A percentile compares a stretch with the other conserved stretches of the same genome.
Evolutionary conservation across 73 alveolate genomes (phyloP).

Genomic region (Paramecium tetraurelia): DNA sequence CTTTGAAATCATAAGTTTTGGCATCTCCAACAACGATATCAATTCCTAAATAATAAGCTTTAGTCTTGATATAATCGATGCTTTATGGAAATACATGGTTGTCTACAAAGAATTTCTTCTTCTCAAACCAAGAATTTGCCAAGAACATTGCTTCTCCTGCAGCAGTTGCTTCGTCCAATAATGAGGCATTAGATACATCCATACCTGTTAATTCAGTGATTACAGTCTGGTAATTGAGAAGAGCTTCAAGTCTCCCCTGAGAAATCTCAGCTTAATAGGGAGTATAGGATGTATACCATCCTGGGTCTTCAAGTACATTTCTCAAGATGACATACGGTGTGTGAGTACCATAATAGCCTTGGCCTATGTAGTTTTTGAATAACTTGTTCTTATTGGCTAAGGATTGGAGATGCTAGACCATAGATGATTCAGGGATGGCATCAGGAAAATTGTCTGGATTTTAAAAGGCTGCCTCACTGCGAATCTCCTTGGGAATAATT

Average conservation of each 20-base stretch:
- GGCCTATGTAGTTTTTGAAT: slow-evolving; percentile 80
- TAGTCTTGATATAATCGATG: slow-evolving; percentile 80
- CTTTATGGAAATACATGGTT: slow-evolving; percentile 78
- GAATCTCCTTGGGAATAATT: slow-evolving; percentile 70
- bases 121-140: slow-evolving; percentile 69
- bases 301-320: slow-evolving; percentile 88
- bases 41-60: slow-evolving; percentile 84
- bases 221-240: slow-evolving; percentile 81
- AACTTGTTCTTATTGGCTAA: slow-evolving; percentile 73
- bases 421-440: slow-evolving; percentile 67
- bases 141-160: slow-evolving; percentile 95
- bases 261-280: slow-evolving; percentile 97
- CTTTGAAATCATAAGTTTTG: slow-evolving; percentile 64
- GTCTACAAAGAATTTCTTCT: slow-evolving; percentile 74
- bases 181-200: slow-evolving; percentile 90
- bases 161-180: slow-evolving; percentile 94
- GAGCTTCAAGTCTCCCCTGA: slow-evolving; percentile 88
- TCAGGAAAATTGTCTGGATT: slow-evolving; percentile 64
- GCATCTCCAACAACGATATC: slow-evolving; percentile 73
- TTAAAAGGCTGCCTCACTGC: slow-evolving; percentile 55
- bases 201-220: slow-evolving; percentile 88
- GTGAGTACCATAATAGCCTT: slow-evolving; percentile 74
- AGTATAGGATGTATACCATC: slow-evolving; percentile 97
- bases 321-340: slow-evolving; percentile 75
- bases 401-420: slow-evolving; percentile 62